Base-by-base conservation (phyloP, 106 monocot genomes). In the Iris macrosiphon region DNA sequence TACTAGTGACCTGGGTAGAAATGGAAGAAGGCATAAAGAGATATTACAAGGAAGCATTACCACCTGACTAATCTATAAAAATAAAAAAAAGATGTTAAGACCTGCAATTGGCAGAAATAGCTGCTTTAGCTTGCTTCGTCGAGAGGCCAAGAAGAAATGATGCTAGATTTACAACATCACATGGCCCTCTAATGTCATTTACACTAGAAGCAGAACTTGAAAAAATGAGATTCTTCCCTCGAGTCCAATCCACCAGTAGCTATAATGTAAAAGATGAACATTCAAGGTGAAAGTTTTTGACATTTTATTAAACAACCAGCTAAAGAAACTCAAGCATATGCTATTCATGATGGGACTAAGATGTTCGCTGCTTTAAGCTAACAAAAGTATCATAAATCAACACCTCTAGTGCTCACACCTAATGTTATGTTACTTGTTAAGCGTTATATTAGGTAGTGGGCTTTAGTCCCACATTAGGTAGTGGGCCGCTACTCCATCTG, bases 161-260 rank as follows among this genome's bases (percentile, higher is more conserved):
- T 29, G 40, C 50, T 48, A 98, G 70, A 73, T 90, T 87, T 23
- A 55, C 69, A 55, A 83, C 71, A 65, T 98, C 96, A 78, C 78
- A 64, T 18, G 96, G 96, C 7, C 96, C 90, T 83, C 96, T 83
- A 52, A 98, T 43, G 28, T 83, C 72, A 75, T 70, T 76, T 49
- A 70, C 80, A 63, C 58, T 78, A 11, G 48, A 30, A 40, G 90
- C 90, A 52, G 83, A 76, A 62, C 96, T 80, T 67, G 96, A 86
- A 35, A 98, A 63, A 32, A 98, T 86, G 31, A 98, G 59, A 61
- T 90, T 98, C 37, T 83, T 98, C 26, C 86, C 96, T 33, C 70
- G 71, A 7, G 83, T 90, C 86, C 82, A 87, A 45, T 81, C 82
- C 29, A 74, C 80, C 19, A 98, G 64, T 23, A 83, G 52, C 96